Base-by-base conservation (phyloP, 352 stramenopile species). In the Phytophthora pisi region DNA sequence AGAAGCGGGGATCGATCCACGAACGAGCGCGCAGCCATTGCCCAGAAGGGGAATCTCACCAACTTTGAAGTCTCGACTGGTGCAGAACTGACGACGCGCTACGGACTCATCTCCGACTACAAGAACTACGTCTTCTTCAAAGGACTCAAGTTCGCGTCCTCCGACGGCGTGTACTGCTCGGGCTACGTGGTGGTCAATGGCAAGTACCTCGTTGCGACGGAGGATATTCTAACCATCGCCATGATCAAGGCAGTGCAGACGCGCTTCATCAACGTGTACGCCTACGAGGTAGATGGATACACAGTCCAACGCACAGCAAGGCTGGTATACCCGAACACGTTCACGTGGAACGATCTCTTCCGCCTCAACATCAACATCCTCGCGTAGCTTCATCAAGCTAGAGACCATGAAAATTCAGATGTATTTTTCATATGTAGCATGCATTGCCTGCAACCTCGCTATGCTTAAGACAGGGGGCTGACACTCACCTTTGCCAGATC, bases 51-150 rank as follows among this genome's bases (percentile, higher is more conserved):
- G n/a, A 77, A 70, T 31, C 64, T 77, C 11, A 79, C 72, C 47
- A 79, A 77, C 34, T 79, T 79, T 31, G 72, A 79, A 40, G 40
- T 79, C 46, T 75, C 72, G 6, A 79, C 72, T 1, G 72, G 72
- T 16, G 72, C 72, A 11, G 68, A 77, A 28, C 34, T 79, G 26
- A 65, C 72, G 34, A 61, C 70, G 47, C 65, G 71, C 36, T 70
- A 76, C 20, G 78, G 78, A 6, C 50, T 86, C 6, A 68, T 86
- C 31, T 86, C 64, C 0, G 65, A 79, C 18, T 86, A 79, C 53
- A 74, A 79, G 50, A 81, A 83, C 50, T 81, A 77, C 57, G 62
- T 77, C 0, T 78, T 77, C 53, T 79, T 82, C 43, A 80, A 82
- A 38, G 77, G 78, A 5, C 56, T 83, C 6, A 81, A 83, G 63